phyloP scores from a whole-genome alignment of 768 basidiomycete species.

The Lactarius sanguifluus region DNA sequence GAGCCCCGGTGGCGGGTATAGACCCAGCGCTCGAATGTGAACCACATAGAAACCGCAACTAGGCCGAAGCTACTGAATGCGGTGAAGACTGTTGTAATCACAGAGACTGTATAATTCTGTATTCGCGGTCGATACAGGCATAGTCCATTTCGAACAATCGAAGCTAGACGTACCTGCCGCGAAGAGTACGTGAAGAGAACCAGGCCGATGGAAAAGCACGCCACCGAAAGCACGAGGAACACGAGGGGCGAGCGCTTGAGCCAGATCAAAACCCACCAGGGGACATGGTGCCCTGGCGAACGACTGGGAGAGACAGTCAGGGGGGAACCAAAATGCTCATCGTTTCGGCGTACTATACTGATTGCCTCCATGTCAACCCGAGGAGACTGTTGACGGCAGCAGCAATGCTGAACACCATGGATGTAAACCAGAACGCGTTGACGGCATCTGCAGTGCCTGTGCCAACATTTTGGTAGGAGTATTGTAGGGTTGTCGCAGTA shows the following conservation, averaged over 20 bases:
- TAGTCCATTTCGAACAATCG: neutral
- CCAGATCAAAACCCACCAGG: conserved; percentile 86
- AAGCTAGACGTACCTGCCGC: conserved; percentile 48
- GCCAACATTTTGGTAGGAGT: conserved; percentile 54
- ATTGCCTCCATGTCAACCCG: conserved; percentile 76
- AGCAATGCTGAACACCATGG: conserved; percentile 75
- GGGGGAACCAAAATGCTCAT: conserved; percentile 34
- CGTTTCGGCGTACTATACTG: conserved; percentile 60
- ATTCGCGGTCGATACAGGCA: neutral
- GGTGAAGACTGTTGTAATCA: conserved; percentile 75
- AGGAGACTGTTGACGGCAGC: conserved; percentile 77
- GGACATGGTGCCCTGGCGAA: conserved; percentile 71
- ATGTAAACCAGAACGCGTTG: conserved; percentile 74
- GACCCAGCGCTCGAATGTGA: conserved; percentile 66
- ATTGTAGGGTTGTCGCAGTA: conserved; percentile 71
- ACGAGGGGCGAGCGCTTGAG: conserved; percentile 82
- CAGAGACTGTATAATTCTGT: conserved; percentile 59
- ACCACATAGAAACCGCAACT: conserved; percentile 70
- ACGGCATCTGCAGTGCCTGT: conserved; percentile 49
- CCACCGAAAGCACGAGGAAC: conserved; percentile 80
- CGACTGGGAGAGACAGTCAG: conserved; percentile 46
- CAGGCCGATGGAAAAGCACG: conserved; percentile 80
- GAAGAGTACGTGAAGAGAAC: conserved; percentile 78
- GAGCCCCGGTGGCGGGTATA: conserved; percentile 61
- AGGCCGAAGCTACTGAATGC: conserved; percentile 71